A percentile compares a stretch with the other conserved stretches of the same genome.
Conservation (phyloP, 768 basidiomycete species). For the Boletus bicolor region DNA sequence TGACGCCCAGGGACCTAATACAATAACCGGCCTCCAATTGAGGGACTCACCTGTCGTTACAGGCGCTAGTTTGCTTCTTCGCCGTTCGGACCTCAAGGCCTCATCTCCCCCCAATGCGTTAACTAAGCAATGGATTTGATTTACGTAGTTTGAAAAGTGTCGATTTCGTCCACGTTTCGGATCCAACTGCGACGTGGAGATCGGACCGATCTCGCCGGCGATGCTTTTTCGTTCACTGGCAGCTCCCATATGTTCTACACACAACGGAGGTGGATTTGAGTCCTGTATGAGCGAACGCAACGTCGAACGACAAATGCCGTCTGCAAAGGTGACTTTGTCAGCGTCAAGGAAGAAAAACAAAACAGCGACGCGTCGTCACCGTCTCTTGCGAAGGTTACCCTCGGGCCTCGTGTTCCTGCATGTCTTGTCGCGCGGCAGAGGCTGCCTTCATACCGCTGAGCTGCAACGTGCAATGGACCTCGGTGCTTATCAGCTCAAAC, state of each 20-base stretch:
- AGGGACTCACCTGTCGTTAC: not conserved
- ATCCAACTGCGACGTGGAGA: not conserved
- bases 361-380: not conserved
- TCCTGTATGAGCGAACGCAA: not conserved
- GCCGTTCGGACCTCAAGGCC: not conserved
- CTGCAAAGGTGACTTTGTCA: not conserved
- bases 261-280: not conserved
- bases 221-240: not conserved
- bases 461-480: not conserved
- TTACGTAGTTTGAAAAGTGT: not conserved
- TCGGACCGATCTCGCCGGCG: not conserved
- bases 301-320: not conserved
- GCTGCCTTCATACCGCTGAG: not conserved
- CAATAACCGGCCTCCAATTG: too few relatives aligned
- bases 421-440: not conserved
- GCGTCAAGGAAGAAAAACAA: not conserved
- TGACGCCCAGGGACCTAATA: not conserved
- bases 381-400: not conserved
- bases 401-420: not conserved
- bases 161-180: conserved; percentile 2
- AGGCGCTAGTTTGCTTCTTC: not conserved
- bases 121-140: not conserved
- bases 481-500: too few relatives aligned
- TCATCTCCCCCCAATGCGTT: not conserved
- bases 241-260: not conserved